Evolutionary conservation across 352 stramenopile genomes (phyloP).

Genomic region (Phytopythium ostracodes): DNA sequence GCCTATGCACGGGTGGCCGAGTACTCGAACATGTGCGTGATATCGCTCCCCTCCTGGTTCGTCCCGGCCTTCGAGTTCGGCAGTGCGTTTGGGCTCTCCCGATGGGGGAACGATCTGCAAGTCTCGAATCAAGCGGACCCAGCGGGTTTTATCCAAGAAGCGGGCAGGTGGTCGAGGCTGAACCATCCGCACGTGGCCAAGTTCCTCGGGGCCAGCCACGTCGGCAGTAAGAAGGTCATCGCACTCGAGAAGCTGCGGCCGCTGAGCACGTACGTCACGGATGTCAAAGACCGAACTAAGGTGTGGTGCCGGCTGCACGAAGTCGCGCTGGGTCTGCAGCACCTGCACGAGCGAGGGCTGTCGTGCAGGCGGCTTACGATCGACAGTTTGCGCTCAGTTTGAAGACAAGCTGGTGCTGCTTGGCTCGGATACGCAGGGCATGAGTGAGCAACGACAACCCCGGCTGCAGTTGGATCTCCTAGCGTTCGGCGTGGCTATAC

Average conservation of each 20-base stretch:
- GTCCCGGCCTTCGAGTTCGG: conserved; percentile 1
- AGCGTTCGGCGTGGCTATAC: neutral
- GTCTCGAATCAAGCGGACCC: too few relatives aligned
- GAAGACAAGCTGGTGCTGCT: conserved; percentile 2
- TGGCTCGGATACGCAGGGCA: neutral
- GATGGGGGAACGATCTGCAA: conserved; percentile 2
- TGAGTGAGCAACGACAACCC: too few relatives aligned
- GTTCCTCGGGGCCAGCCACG: conserved; percentile 4
- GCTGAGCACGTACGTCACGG: neutral
- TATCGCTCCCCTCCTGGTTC: neutral
- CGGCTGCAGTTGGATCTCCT: neutral
- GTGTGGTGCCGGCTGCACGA: conserved; percentile 1
- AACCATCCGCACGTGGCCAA: conserved; percentile 5
- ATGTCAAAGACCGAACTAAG: neutral
- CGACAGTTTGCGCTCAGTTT: neutral
- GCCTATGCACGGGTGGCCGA: neutral
- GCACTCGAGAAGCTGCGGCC: neutral
- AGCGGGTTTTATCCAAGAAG: neutral
- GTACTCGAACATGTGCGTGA: neutral
- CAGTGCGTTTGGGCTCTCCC: neutral
- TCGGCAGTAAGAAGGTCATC: neutral
- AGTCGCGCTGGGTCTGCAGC: neutral
- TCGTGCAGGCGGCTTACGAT: neutral
- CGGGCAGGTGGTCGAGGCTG: neutral
- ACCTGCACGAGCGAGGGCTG: conserved; percentile 5